A percentile compares a stretch with the other conserved stretches of the same genome.
Conservation (phyloP, 139 green algal genomes). For the Closterium sp. region DNA sequence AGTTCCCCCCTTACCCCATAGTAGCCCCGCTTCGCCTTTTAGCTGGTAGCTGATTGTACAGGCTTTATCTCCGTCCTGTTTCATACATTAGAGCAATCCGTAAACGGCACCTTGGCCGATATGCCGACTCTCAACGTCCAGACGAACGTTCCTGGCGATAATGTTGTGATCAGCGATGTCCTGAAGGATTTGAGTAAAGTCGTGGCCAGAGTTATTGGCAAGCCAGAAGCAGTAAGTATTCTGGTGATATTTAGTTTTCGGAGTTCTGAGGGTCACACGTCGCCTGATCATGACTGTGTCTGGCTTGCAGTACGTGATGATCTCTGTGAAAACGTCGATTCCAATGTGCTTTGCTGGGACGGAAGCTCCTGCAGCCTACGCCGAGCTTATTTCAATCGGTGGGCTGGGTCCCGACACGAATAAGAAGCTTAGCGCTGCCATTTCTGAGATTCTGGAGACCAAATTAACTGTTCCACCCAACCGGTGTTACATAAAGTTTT, state of each 20-base stretch:
- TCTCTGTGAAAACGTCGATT: slow-evolving; percentile 46
- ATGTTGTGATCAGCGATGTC: slow-evolving; percentile 29
- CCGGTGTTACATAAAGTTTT: slow-evolving; percentile 56
- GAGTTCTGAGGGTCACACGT: no score
- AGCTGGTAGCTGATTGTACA: no score
- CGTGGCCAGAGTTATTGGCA: slow-evolving; percentile 14
- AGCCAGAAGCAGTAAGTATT: slow-evolving; percentile 29
- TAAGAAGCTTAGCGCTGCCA: slow-evolving; percentile 33
- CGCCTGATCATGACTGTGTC: not conserved
- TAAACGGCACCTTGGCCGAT: not conserved
- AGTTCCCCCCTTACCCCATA: no score
- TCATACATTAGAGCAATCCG: not conserved
- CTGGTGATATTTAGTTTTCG: not conserved
- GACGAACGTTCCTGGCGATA: slow-evolving; percentile 30
- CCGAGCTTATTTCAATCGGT: slow-evolving; percentile 52
- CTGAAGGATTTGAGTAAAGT: slow-evolving; percentile 20
- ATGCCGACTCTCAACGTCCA: slow-evolving; percentile 33
- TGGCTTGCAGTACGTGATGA: slow-evolving; percentile 52
- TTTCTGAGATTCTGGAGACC: slow-evolving; percentile 49
- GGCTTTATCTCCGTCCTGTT: not conserved
- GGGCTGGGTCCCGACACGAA: slow-evolving; percentile 42
- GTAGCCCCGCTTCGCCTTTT: no score
- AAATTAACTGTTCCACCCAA: slow-evolving; percentile 51
- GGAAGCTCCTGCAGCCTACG: slow-evolving; percentile 54
- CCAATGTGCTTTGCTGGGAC: slow-evolving; percentile 56